Evolutionary conservation across 1,284 basidiomycete species (phyloP).

Genomic region (Marasmius sp.): DNA sequence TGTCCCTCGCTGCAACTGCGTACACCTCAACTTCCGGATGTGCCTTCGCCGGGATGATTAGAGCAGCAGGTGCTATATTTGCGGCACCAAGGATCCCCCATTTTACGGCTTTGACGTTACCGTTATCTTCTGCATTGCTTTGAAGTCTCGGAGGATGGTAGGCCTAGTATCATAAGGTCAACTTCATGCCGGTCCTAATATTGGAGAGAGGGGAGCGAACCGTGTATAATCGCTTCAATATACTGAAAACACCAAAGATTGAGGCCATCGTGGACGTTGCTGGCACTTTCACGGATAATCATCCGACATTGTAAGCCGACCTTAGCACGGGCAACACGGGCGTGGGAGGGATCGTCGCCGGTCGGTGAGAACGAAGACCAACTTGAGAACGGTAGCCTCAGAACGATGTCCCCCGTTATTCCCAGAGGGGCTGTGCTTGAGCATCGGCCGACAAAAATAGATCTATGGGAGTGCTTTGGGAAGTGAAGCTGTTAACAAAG

Average conservation of each 20-base stretch:
- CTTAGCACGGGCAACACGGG: too few relatives aligned
- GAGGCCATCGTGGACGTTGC: background rate
- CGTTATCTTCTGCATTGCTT: background rate
- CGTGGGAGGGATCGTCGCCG: too few relatives aligned
- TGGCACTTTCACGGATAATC: too few relatives aligned
- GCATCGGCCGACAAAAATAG: too few relatives aligned
- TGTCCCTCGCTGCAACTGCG: slow-evolving; percentile 65
- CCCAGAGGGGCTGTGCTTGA: too few relatives aligned
- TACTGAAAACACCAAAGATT: background rate
- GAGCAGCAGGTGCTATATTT: slow-evolving; percentile 56
- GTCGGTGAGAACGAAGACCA: too few relatives aligned
- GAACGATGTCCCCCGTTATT: too few relatives aligned
- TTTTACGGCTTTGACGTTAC: slow-evolving; percentile 35
- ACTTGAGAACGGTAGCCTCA: too few relatives aligned
- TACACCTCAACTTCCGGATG: slow-evolving; percentile 61
- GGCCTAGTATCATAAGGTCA: background rate
- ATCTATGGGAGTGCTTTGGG: too few relatives aligned
- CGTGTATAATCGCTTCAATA: background rate
- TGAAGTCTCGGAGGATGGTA: background rate
- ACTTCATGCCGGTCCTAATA: background rate
- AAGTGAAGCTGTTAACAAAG: too few relatives aligned
- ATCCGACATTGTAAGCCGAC: too few relatives aligned
- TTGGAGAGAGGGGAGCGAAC: background rate
- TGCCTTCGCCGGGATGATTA: slow-evolving; percentile 52
- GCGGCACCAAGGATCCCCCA: slow-evolving; percentile 69